Evolutionary conservation across 2,329 filamentous ascomycete species (phyloP).

Genomic region (Fusarium humuli): DNA sequence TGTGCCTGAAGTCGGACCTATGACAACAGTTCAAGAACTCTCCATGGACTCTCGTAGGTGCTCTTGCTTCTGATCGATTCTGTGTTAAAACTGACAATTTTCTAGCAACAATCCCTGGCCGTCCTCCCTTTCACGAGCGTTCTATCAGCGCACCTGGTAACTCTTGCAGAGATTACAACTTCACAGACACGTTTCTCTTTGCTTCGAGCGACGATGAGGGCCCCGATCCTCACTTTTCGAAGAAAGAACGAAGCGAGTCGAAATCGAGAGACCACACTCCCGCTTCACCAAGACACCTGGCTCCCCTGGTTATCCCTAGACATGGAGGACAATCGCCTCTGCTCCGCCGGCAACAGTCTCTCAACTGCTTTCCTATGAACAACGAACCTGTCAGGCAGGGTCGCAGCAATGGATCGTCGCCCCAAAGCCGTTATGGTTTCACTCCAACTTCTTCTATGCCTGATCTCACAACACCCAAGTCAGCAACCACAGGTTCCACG

Average conservation of each 20-base stretch:
- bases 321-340: slow-evolving; percentile 33
- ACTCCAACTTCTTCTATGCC: slow-evolving; percentile 52
- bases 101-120: slow-evolving; percentile 74
- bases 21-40: slow-evolving; percentile 76
- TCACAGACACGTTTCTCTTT: slow-evolving; percentile 44
- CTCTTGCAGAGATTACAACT: slow-evolving; percentile 58
- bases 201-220: slow-evolving; percentile 42
- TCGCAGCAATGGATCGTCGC: slow-evolving; percentile 59
- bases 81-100: slow-evolving; percentile 33
- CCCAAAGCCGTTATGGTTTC: slow-evolving; percentile 57
- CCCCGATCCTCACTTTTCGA: slow-evolving; percentile 37
- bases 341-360: slow-evolving; percentile 53
- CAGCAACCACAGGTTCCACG: slow-evolving; percentile 54
- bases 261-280: slow-evolving; percentile 35
- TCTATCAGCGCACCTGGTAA: slow-evolving; percentile 71
- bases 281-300: slow-evolving; percentile 64
- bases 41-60: slow-evolving; percentile 77
- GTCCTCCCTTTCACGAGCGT: slow-evolving; percentile 72
- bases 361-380: slow-evolving; percentile 60
- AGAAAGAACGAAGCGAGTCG: slow-evolving; percentile 38
- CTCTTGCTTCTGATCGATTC: background rate
- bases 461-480: slow-evolving; percentile 58
- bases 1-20: slow-evolving; percentile 72
- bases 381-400: slow-evolving; percentile 58
- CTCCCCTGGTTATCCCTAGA: slow-evolving; percentile 68